Base-by-base conservation (phyloP, 2,329 filamentous ascomycete genomes). In the Acephala macrosclerotiorum region DNA sequence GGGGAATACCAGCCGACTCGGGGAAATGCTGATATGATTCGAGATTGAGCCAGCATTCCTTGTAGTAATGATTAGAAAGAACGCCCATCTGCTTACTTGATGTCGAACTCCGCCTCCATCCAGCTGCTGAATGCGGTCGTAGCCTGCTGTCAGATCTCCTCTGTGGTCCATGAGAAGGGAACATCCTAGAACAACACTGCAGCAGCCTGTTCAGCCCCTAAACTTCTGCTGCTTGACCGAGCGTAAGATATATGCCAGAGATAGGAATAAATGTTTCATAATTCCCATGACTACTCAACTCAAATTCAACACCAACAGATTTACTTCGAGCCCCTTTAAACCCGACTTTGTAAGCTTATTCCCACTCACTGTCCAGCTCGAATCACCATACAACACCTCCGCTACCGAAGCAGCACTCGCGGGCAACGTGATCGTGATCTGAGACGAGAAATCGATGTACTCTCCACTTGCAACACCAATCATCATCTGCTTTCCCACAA, bases 381-480 rank as follows among this genome's bases (percentile, higher is more conserved):
- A 57, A 36, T 68, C 42, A 8, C 74, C 74, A 58, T 68, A 74
- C 25, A 74, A 26, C 9, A 71, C 61, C 38, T 68, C 35, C 20
- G 66, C 63, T 0, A 73, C 18, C 0, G 55, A 62, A 0, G 22
- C 20, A 1, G 60, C 69, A 11, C 16, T 57, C 3, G 25, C 42
- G 2, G 73, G 74, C 14, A 76, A 45, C 14, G 26, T 65, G 9
- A 76, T 70, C 5, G 42, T 69, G 0, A 74, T 56, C 9, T 26
- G 26, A 1, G 40, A 29, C 2, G 20, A 47, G 1, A 38, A 66
- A 61, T 70, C 62, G 4, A 49, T 22, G 61, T 79, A 78, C 40
- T 76, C 71, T n/a, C 76, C 63, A 70, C 79, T 78, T 18, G 80
- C 75, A 35, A 82, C 67, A 36, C 77, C 77, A 49, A 83, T 68